phyloP scores from a whole-genome alignment of 2,329 filamentous ascomycete species.

The Alternaria hordeiaustralica region DNA sequence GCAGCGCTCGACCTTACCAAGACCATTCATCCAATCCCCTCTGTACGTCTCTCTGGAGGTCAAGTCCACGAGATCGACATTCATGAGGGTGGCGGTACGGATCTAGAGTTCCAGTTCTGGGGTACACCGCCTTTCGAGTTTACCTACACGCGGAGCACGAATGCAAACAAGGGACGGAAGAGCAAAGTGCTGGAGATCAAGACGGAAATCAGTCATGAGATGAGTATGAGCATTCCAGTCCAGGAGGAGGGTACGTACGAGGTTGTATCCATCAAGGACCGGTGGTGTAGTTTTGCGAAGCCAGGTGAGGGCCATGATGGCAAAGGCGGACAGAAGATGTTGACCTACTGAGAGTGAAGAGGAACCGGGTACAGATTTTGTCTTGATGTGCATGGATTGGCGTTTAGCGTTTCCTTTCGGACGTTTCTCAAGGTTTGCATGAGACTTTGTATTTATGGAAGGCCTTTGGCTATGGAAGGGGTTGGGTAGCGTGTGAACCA shows the following conservation, averaged over 20 bases:
- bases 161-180: conserved; percentile 69
- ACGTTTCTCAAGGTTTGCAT: neutral
- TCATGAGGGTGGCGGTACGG: conserved; percentile 92
- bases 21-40: conserved; percentile 88
- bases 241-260: conserved; percentile 97
- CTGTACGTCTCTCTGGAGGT: conserved; percentile 87
- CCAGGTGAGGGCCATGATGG: conserved; percentile 57
- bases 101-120: conserved; percentile 94
- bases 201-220: conserved; percentile 83
- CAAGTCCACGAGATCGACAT: conserved; percentile 84
- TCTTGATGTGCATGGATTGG: conserved; percentile 1
- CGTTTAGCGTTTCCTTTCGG: conserved; percentile 1
- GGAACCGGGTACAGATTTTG: neutral
- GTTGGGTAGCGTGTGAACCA: neutral
- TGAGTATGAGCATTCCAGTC: conserved; percentile 80
- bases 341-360: conserved; percentile 39
- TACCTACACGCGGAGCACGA: conserved; percentile 91
- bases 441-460: neutral
- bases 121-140: conserved; percentile 97
- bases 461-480: neutral
- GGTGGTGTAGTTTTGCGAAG: conserved; percentile 86
- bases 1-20: conserved; percentile 80
- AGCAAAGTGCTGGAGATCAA: conserved; percentile 82
- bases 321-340: conserved; percentile 48
- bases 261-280: conserved; percentile 94